Evolutionary conservation across 495 filamentous ascomycete genomes (phyloP), one percentile per base, ranked within the genome.

Genomic region (Ascobolus immersus): DNA sequence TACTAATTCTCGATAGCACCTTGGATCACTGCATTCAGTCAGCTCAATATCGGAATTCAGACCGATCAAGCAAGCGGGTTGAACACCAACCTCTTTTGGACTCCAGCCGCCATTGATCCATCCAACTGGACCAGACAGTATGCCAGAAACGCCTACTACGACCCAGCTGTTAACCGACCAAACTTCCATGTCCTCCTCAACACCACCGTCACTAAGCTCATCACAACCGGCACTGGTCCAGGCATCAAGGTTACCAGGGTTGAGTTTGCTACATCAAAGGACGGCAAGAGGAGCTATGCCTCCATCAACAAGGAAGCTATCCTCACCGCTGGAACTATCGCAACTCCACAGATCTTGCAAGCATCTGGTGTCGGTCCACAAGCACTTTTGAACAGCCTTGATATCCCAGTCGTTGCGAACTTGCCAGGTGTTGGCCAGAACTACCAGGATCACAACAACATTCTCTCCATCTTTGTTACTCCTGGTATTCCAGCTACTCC

Each of bases 261-360:
- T n/a, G n/a, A n/a, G n/a, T n/a, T n/a, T n/a, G n/a, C n/a, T n/a
- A n/a, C n/a, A n/a, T n/a, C n/a, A n/a, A n/a, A n/a, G n/a, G n/a
- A n/a, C n/a, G n/a, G n/a, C n/a, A n/a, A n/a, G n/a, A n/a, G n/a
- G n/a, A n/a, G n/a, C n/a, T n/a, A n/a, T n/a, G n/a, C n/a, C n/a
- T n/a, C n/a, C n/a, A n/a, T n/a, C n/a, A n/a, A n/a, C n/a, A n/a
- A n/a, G n/a, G n/a, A n/a, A n/a, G n/a, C n/a, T n/a, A n/a, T 77
- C 26, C 40, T 71, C 1, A 65, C 68, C 1, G 61, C 60, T n/a
- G 71, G 71, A 6, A 43, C 61, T 7, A 52, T 62, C 13, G 56
- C 60, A 10, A 60, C 69, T 0, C 66, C 71, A 4, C 45, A 52
- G 1, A 45, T 75, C 2, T 54, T 74, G 7, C 68, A 75, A 42